Percentiles rank a stretch among this genome's conserved stretches.
phyloP scores from a whole-genome alignment of 441 rosid genomes.

The Adansonia rubrostipa region DNA sequence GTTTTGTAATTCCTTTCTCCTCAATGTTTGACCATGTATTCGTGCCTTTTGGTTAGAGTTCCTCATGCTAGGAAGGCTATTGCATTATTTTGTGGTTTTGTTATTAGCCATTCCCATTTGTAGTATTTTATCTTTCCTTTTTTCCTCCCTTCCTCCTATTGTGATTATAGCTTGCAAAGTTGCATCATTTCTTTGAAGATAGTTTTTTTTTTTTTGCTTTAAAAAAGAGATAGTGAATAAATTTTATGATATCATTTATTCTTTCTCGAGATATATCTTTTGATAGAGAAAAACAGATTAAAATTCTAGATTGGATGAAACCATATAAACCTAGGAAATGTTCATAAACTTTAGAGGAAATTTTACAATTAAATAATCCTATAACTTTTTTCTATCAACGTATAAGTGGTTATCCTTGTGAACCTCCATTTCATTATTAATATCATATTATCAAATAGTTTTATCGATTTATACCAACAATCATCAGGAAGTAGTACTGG shows the following conservation, averaged over 20 bases:
- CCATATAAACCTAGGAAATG: background rate
- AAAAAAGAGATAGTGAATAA: slow-evolving; percentile 6
- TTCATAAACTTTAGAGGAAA: slow-evolving; percentile 15
- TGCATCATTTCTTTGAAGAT: slow-evolving; percentile 15
- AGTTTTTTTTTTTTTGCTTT: background rate
- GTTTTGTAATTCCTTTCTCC: slow-evolving; percentile 7
- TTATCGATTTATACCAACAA: background rate
- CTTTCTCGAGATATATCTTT: background rate
- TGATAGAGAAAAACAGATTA: background rate
- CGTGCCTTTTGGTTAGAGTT: slow-evolving; percentile 6
- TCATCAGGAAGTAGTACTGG: background rate
- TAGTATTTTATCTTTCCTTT: slow-evolving; percentile 7
- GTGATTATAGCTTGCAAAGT: slow-evolving; percentile 12
- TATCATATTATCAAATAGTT: slow-evolving; percentile 5
- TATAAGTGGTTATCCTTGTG: background rate
- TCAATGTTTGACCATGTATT: slow-evolving; percentile 9
- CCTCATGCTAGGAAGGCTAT: slow-evolving; percentile 1
- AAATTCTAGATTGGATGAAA: slow-evolving; percentile 15
- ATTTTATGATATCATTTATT: slow-evolving; percentile 1
- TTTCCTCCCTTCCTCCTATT: background rate
- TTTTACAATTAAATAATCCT: background rate
- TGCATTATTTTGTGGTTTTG: slow-evolving; percentile 10
- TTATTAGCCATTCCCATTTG: background rate
- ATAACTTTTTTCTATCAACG: background rate
- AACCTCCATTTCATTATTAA: background rate